Percentiles rank a stretch among this genome's conserved stretches.
Evolutionary conservation across 495 filamentous ascomycete genomes (phyloP).

Genomic region (Hypoxylon perforatum): DNA sequence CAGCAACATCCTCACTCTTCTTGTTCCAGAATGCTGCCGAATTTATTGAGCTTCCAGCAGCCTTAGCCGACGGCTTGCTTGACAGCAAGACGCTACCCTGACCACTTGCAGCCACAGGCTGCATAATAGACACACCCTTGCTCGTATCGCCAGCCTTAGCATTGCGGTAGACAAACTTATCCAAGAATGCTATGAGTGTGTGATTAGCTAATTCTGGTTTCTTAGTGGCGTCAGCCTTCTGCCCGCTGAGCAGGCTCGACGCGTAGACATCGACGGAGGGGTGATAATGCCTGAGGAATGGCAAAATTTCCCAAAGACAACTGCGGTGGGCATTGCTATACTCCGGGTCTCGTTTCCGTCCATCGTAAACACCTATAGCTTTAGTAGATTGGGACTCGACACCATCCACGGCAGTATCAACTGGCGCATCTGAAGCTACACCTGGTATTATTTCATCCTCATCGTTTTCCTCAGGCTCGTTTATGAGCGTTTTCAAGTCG

Average conservation of each 20-base stretch:
- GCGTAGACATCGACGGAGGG: slow-evolving; percentile 95
- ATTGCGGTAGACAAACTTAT: slow-evolving; percentile 95
- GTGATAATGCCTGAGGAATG: slow-evolving; percentile 86
- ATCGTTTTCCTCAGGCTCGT: slow-evolving; percentile 75
- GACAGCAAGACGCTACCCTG: slow-evolving; percentile 73
- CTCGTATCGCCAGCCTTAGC: slow-evolving; percentile 73
- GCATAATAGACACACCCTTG: slow-evolving; percentile 92
- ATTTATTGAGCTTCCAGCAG: slow-evolving; percentile 72
- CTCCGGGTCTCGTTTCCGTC: slow-evolving; percentile 88
- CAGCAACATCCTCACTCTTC: slow-evolving; percentile 83
- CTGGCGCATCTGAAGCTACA: slow-evolving; percentile 35
- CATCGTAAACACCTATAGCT: slow-evolving; percentile 70
- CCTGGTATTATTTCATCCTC: slow-evolving; percentile 44
- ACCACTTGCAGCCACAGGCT: slow-evolving; percentile 78
- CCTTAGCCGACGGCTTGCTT: slow-evolving; percentile 59
- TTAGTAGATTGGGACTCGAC: slow-evolving; percentile 20
- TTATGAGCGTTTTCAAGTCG: slow-evolving; percentile 76
- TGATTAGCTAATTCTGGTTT: slow-evolving; percentile 91
- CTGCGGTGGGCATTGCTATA: slow-evolving; percentile 89
- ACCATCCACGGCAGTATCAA: slow-evolving; percentile 8
- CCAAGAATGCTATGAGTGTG: slow-evolving; percentile 92
- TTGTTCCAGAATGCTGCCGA: slow-evolving; percentile 91
- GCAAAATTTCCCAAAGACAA: slow-evolving; percentile 92
- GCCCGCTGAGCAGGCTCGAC: slow-evolving; percentile 69
- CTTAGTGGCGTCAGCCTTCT: slow-evolving; percentile 76